phyloP scores from a whole-genome alignment of 495 filamentous ascomycete genomes.

The Ramalina intermedia region DNA sequence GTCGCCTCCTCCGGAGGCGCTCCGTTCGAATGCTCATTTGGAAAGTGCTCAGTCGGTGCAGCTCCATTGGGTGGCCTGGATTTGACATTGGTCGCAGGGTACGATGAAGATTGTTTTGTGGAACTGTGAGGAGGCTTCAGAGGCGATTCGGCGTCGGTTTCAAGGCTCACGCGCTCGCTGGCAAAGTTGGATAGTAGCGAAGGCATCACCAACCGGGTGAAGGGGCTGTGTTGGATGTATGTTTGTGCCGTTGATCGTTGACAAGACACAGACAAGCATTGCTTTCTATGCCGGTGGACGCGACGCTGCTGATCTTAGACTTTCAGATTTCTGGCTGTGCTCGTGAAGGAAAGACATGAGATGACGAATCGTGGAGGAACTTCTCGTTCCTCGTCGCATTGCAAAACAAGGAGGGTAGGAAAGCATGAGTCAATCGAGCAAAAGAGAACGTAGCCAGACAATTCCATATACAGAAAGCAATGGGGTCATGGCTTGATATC shows the following conservation, averaged over 20 bases:
- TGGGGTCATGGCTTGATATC: too few species aligned
- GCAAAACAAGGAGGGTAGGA: background rate
- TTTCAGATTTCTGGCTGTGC: background rate
- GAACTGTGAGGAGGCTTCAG: slow-evolving; percentile 13
- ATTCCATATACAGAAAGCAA: too few species aligned
- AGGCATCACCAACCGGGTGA: slow-evolving; percentile 30
- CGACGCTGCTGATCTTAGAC: background rate
- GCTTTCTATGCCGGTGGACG: background rate
- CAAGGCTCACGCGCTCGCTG: slow-evolving; percentile 23
- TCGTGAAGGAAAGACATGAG: background rate
- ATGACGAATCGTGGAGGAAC: background rate
- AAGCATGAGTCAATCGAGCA: too few species aligned
- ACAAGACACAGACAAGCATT: background rate
- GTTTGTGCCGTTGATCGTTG: background rate
- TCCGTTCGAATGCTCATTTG: slow-evolving; percentile 9
- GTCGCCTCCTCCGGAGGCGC: slow-evolving; percentile 9
- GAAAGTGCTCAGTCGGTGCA: background rate
- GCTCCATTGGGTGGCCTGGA: slow-evolving; percentile 2
- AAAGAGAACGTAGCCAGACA: too few species aligned
- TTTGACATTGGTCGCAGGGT: slow-evolving; percentile 2
- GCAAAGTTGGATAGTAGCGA: slow-evolving; percentile 40
- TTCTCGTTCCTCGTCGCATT: background rate
- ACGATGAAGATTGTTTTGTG: slow-evolving; percentile 7
- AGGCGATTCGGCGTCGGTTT: slow-evolving; percentile 11
- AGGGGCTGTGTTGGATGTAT: background rate